Base-by-base conservation (phyloP, 352 stramenopile species). In the Phytophthora quininea region DNA sequence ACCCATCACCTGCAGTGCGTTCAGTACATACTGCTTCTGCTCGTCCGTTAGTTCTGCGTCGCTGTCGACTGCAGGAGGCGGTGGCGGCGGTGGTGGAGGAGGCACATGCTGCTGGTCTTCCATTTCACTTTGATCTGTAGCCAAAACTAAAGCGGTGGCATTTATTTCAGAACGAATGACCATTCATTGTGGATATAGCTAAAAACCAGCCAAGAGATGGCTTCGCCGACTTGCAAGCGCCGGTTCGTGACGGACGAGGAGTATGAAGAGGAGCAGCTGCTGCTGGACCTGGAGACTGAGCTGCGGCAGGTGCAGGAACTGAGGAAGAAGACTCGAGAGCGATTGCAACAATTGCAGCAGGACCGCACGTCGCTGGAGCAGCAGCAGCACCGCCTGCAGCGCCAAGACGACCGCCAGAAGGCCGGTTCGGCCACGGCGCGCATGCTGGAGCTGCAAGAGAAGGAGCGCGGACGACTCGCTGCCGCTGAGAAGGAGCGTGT, bases 381-480 rank as follows among this genome's bases (percentile, higher is more conserved):
- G 46, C 71, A 80, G 49, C 67, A 74, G 58, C 69, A 59, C 12
- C 71, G 77, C 11, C 72, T 75, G 49, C 60, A 72, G 42, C 64
- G 74, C 24, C 54, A 74, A 33, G 48, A 58, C 60, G 66, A 81
- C 59, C 77, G 79, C 43, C 56, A 38, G 1, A 64, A 78, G 29
- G 62, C 64, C 35, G 74, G 67, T 27, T 60, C 64, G 10, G 64
- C 74, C 56, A 80, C 86, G 15, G 79, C 72, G 14, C 85, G 85
- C 31, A 82, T 93, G 66, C 32, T 89, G 60, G 72, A 86, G 24
- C 69, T 93, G 6, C 85, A 92, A 58, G 76, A 79, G n/a, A 69
- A 88, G 14, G 80, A 86, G 52, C 72, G 76, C n/a, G 61, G 54
- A 54, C 72, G 81, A n/a, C 54, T 68, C 19, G 59, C 66, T 4